Base-by-base conservation (phyloP, 164 flowering plant species). In the Aristolochia californica region DNA sequence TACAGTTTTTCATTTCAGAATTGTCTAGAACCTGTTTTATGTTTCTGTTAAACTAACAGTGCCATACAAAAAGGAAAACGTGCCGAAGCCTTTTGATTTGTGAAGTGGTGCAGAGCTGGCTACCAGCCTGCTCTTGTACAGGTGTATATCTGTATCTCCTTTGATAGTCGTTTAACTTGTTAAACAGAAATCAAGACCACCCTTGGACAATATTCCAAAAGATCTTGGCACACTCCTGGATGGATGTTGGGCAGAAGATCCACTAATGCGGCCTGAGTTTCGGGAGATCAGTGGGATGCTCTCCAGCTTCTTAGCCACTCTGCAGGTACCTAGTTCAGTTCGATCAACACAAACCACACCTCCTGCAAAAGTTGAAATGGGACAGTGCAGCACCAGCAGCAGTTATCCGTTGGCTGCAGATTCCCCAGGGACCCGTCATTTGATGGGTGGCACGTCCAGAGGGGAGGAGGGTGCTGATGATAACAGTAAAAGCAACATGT, bases 211-310 rank as follows among this genome's bases (percentile, higher is more conserved):
- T 58, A 34, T 84, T 40, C 87, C 88, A 0, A 18, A 63, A 45
- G 80, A 77, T 16, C 57, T 85, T 1, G 75, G 52, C 23, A 60
- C 77, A 0, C 59, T 87, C 44, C 22, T 85, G 69, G 25, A 71
- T 62, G 76, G 83, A 11, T 84, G 96, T 51, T 84, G 91, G 96
- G 69, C 73, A 30, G 75, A 71, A 22, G 81, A 87, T 54, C 85
- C 96, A n/a, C 60, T 45, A 5, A 21, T 10, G n/a, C 69, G 91
- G 10, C 96, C 89, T 2, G 81, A 80, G 48, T 85, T 87, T 61
- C 55, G 17, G 4, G 71, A 78, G 65, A 77, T 86, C 47, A 70
- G 66, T 15, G 25, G 26, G 16, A 44, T 27, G 43, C 73, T 83
- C 8, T 23, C 55, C 4, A 54, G 61, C 17, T 52, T 66, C 48